Evolutionary conservation across 257 asterid species (phyloP).

Genomic region (Ilex aquifolium): DNA sequence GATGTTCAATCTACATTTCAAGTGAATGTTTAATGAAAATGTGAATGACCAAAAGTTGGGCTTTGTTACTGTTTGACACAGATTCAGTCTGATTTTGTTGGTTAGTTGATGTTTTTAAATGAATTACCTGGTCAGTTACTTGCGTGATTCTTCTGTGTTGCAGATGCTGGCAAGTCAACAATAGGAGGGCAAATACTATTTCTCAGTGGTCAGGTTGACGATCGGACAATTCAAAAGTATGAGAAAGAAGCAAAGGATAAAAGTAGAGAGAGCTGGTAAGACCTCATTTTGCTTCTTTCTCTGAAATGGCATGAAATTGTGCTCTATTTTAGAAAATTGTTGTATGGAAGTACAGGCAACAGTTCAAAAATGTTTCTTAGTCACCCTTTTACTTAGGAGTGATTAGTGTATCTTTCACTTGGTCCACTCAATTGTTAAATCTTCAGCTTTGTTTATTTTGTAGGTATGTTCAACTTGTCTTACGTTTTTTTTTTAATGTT

Average conservation of each 20-base stretch:
- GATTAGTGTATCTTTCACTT: too few species aligned
- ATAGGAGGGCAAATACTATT: constrained; percentile 87
- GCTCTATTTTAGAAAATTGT: background rate
- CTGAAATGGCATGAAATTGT: background rate
- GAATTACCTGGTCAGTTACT: background rate
- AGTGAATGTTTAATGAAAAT: background rate
- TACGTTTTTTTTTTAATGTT: too few species aligned
- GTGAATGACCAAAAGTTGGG: background rate
- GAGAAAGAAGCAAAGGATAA: constrained; percentile 98
- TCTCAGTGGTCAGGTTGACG: constrained; percentile 97
- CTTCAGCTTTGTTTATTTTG: too few species aligned
- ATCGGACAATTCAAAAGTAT: constrained; percentile 91
- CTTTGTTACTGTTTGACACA: background rate
- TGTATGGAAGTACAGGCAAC: background rate
- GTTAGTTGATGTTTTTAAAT: background rate
- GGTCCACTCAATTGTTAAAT: too few species aligned
- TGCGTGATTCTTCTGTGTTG: constrained; percentile 15
- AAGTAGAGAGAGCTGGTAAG: constrained; percentile 97
- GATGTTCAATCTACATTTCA: background rate
- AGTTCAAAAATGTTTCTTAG: background rate
- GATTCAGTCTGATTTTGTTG: background rate
- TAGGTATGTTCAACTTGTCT: too few species aligned
- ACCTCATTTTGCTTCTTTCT: constrained; percentile 11
- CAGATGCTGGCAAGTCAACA: constrained; percentile 99
- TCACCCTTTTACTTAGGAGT: background rate